Conservation (phyloP, 2,329 filamentous ascomycete genomes). For the Penicillium verrucosum region DNA sequence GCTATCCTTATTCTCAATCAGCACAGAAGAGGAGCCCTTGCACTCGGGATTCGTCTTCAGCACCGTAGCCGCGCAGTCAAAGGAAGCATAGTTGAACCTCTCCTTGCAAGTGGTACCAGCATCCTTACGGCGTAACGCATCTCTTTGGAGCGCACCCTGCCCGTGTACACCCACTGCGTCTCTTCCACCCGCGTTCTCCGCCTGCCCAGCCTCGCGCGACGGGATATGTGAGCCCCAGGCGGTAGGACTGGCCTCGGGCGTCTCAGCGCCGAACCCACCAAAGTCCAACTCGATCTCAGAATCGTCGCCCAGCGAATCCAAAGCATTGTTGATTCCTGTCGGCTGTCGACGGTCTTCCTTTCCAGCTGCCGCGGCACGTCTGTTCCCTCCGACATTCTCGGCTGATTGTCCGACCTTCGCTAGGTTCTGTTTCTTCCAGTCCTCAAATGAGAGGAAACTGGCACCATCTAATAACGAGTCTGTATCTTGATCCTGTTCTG, state of each 20-base stretch:
- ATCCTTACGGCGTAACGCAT: constrained; percentile 73
- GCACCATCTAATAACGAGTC: constrained; percentile 69
- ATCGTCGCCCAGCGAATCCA: constrained; percentile 82
- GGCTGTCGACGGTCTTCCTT: constrained; percentile 50
- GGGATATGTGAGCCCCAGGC: constrained; percentile 32
- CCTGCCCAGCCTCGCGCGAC: constrained; percentile 19
- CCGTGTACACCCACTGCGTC: constrained; percentile 29
- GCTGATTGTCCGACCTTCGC: constrained; percentile 77
- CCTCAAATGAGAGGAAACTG: constrained; percentile 93
- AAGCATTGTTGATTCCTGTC: constrained; percentile 59
- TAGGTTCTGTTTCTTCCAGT: constrained; percentile 95
- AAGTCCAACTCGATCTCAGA: constrained; percentile 78
- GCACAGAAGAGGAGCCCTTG: constrained; percentile 81
- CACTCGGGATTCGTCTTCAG: constrained; percentile 83
- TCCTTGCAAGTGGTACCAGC: constrained; percentile 98
- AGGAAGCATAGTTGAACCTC: constrained; percentile 94
- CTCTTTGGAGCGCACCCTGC: constrained; percentile 49
- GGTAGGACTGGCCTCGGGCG: constrained; percentile 38
- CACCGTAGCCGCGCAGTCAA: constrained; percentile 91
- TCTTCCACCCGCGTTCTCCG: neutral
- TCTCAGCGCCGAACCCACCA: constrained; percentile 55
- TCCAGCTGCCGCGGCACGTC: constrained; percentile 48
- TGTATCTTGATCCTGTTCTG: constrained; percentile 52
- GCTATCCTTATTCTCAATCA: constrained; percentile 96
- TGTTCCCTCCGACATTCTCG: constrained; percentile 61